Base-by-base conservation (phyloP, 2,329 filamentous ascomycete species). In the Ceratocystis ficicola region DNA sequence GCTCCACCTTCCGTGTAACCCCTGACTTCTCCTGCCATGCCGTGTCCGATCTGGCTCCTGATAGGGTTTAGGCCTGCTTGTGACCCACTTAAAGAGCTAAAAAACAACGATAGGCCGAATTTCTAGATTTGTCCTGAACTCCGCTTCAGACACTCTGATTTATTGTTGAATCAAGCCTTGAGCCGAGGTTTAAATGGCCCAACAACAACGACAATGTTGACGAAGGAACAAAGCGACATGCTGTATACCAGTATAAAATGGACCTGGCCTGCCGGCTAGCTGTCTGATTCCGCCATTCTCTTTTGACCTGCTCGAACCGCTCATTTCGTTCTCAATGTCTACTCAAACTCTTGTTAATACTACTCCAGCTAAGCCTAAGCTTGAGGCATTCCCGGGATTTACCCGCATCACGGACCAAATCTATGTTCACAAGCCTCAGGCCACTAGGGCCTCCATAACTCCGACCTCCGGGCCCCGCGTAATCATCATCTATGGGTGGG, bases 401-500 rank as follows among this genome's bases (percentile, higher is more conserved):
- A 77, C 73, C 1, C 72, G 76, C 69, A 72, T 81, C 68, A 77
- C 75, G 55, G 74, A 78, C 64, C 79, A 81, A 62, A 75, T 82
- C 67, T 79, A 77, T 68, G 71, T 81, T 65, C 77, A 77, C 57
- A 72, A 75, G 10, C 52, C 63, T 5, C 72, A 75, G 52, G 71
- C 75, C 15, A n/a, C 41, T 5, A 20, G 28, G 10, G 6, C 69
- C 70, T 5, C 46, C 69, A 3, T 64, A 8, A 30, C 22, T 12
- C 15, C 52, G 2, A 59, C 55, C 12, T 30, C 55, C 55, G 55
- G 78, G 62, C 80, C 80, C 2, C 75, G 76, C 20, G 78, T 76
- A 5, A 74, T 84, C 55, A 70, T 84, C 59, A 75, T 85, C 67
- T 84, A 79, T 71, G 78, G 81, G 70, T 85, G 81, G 83, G 81